phyloP scores from a whole-genome alignment of 345 rosid genomes.

The Chamaenerion angustifolium region DNA sequence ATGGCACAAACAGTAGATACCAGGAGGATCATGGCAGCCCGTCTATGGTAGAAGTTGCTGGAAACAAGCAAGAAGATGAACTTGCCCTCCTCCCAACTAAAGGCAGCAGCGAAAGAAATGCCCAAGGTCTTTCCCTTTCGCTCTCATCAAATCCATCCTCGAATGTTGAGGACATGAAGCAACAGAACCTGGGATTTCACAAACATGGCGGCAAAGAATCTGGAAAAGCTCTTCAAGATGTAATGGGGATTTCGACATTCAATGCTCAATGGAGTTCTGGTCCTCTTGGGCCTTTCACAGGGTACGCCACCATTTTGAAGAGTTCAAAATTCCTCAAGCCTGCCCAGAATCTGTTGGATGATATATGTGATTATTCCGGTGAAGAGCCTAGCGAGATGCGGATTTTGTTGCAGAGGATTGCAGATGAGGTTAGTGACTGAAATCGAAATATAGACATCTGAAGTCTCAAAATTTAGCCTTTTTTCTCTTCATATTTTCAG shows the following conservation, averaged over 20 bases:
- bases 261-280: conserved; percentile 16
- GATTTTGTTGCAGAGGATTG: conserved; percentile 8
- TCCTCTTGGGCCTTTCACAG: conserved; percentile 69
- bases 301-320: conserved; percentile 52
- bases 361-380: conserved; percentile 17
- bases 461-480: not conserved
- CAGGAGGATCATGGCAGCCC: too few species aligned
- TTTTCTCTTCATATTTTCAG: conserved; percentile 1
- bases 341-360: conserved; percentile 36
- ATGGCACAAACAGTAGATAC: too few species aligned
- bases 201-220: conserved; percentile 11
- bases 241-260: conserved; percentile 14
- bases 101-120: too few species aligned
- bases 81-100: conserved; percentile 17
- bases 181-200: conserved; percentile 7
- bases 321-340: conserved; percentile 46
- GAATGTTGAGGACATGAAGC: conserved; percentile 4
- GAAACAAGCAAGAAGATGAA: conserved; percentile 4
- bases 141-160: conserved; percentile 34
- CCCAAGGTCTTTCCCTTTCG: conserved; percentile 35
- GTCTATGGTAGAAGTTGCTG: too few species aligned
- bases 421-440: conserved; percentile 13
- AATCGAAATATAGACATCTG: conserved; percentile 3
- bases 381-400: conserved; percentile 5
- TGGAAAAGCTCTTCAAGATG: conserved; percentile 20